These are phyloP conservation scores for Melanomma pulvis-pyrius DNA, from an alignment of 495 filamentous ascomycete species.

Conservation along the genomic window DNA sequence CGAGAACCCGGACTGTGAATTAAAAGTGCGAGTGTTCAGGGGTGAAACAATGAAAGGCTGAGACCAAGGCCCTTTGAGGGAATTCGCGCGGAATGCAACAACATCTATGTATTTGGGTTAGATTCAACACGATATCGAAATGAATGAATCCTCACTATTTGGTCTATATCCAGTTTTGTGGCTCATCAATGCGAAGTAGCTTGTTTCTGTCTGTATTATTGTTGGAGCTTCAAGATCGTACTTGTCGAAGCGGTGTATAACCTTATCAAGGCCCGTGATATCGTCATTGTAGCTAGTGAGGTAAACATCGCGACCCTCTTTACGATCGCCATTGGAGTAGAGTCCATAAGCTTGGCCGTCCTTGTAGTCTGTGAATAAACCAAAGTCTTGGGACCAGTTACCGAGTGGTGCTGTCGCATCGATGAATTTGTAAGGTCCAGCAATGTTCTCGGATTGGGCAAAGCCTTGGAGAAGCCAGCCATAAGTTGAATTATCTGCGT, in stretches of 20 bases:
- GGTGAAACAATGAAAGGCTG: conserved; percentile 55
- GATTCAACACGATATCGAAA: not conserved
- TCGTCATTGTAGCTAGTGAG: conserved; percentile 49
- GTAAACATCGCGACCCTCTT: conserved; percentile 50
- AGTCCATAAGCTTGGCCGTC: conserved; percentile 49
- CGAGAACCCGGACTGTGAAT: conserved; percentile 57
- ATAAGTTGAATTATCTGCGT: conserved; percentile 53
- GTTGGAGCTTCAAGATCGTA: conserved; percentile 52
- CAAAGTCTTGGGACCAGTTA: conserved; percentile 55
- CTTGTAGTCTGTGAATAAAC: conserved; percentile 52
- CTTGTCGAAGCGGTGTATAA: conserved; percentile 51
- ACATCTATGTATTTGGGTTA: conserved; percentile 52
- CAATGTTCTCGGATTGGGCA: conserved; percentile 46
- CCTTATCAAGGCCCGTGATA: conserved; percentile 43
- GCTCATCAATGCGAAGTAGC: conserved; percentile 52
- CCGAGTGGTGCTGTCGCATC: conserved; percentile 49
- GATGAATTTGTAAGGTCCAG: conserved; percentile 49
- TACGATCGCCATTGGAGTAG: conserved; percentile 51
- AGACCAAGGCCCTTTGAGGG: conserved; percentile 55
- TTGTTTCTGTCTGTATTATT: conserved; percentile 51
- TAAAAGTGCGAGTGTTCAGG: conserved; percentile 54
- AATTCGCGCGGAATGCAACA: conserved; percentile 51
- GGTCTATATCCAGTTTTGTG: conserved; percentile 55
- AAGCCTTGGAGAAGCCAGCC: conserved; percentile 51
- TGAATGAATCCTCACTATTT: conserved; percentile 43